These are phyloP conservation scores for Lentinula boryana DNA, from an alignment of 768 basidiomycete genomes.

Conservation along the genomic window DNA sequence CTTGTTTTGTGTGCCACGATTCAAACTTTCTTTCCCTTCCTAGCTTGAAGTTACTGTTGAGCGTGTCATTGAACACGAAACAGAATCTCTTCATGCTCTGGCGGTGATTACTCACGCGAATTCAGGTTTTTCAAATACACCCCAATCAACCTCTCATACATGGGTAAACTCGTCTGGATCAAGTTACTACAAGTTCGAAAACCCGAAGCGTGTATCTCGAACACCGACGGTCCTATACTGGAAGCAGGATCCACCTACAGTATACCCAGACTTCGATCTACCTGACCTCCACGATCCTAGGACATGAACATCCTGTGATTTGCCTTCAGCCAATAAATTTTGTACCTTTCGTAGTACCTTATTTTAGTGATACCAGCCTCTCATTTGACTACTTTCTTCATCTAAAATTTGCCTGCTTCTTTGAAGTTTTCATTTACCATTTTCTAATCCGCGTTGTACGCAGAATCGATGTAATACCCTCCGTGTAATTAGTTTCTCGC, in stretches of 20 bases:
- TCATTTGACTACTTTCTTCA: too few relatives aligned
- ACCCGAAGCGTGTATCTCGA: neutral
- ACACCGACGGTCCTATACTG: neutral
- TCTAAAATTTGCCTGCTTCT: too few relatives aligned
- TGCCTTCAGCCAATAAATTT: too few relatives aligned
- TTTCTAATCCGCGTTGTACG: too few relatives aligned
- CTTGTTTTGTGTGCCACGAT: neutral
- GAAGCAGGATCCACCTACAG: neutral
- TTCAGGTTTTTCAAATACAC: neutral
- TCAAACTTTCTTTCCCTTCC: neutral
- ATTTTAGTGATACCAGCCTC: too few relatives aligned
- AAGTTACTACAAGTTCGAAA: neutral
- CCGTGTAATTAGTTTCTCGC: too few relatives aligned
- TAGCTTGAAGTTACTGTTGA: neutral
- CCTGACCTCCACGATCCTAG: neutral
- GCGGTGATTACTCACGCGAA: neutral
- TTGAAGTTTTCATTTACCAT: too few relatives aligned
- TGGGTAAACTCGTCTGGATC: neutral
- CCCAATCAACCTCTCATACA: neutral
- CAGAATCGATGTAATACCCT: too few relatives aligned
- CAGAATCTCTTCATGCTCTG: neutral
- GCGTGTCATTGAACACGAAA: neutral
- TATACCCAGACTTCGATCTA: neutral
- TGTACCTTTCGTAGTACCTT: too few relatives aligned
- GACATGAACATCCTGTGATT: too few relatives aligned